Base-by-base conservation (phyloP, 352 stramenopile species). In the Globisporangium nodosum region DNA sequence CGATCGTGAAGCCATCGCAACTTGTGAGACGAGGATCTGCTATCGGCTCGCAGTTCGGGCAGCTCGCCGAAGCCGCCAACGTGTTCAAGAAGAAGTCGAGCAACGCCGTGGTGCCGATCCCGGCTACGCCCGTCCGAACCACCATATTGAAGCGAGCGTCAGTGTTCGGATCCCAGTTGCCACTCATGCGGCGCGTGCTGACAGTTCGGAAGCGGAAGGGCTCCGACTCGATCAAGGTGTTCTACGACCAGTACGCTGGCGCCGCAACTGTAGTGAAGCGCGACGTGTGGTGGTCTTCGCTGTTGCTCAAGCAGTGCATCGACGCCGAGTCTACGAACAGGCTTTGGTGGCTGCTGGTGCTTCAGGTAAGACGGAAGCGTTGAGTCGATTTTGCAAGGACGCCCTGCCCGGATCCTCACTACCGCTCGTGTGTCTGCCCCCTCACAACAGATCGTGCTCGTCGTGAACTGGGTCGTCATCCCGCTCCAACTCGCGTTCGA, bases 401-500 rank as follows among this genome's bases (percentile, higher is more conserved):
- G 12, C 13, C 11, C 5, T 24, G 20, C 13, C 11, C 5, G 2
- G 20, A 37, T 37, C 8, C 33, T 37, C 33, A 37, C 33, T 3
- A 37, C 33, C 33, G 24, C 24, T 27, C 24, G 5, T 16, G 27
- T 21, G 9, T 43, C 0, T 45, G 37, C 35, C 12, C 30, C 1
- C 15, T n/a, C 24, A 27, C 24, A 27, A 20, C 40, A 69, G 54
- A 13, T 52, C 42, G 52, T 59, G 8, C 27, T 62, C 5, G 54
- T 80, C 1, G 71, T 81, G 49, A 70, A 77, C 40, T 90, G 78
- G 78, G 45, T 77, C 15, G 56, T 78, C 37, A 64, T 88, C 24
- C 76, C 78, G 0, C 59, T 84, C 39, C 76, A 81, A 46, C 60
- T 87, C 2, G 69, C 72, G 2, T 90, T 90, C 30, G 73, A 72